Evolutionary conservation across 441 rosid species (phyloP).

Genomic region (Gossypium lobatum): DNA sequence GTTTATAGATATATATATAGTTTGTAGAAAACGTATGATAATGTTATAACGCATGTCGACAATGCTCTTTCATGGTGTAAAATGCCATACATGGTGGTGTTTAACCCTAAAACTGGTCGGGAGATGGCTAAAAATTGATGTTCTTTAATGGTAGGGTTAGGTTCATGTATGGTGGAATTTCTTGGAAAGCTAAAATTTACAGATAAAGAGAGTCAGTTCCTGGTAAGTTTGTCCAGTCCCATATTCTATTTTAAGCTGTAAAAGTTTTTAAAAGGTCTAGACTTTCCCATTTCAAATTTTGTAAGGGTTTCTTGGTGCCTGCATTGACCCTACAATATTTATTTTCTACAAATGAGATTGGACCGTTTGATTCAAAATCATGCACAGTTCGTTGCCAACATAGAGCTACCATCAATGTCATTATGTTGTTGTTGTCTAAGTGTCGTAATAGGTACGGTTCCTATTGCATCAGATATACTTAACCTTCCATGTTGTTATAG

Average conservation of each 20-base stretch:
- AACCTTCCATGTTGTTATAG: neutral
- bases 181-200: neutral
- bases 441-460: neutral
- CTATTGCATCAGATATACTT: neutral
- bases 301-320: neutral
- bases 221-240: neutral
- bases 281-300: neutral
- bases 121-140: no score
- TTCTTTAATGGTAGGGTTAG: neutral
- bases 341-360: neutral
- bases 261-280: neutral
- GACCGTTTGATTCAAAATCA: constrained; percentile 8
- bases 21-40: no score
- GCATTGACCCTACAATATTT: neutral
- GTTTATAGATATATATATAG: no score
- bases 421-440: neutral
- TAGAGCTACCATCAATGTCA: neutral
- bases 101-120: no score
- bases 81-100: no score
- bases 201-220: neutral
- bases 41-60: no score
- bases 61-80: no score
- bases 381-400: neutral
- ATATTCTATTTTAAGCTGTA: constrained; percentile 7
- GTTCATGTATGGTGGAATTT: constrained; percentile 5